A percentile compares a stretch with the other conserved stretches of the same genome.
These are phyloP conservation scores for Russula dissimulans DNA, from an alignment of 768 basidiomycete species.

Conservation along the genomic window DNA sequence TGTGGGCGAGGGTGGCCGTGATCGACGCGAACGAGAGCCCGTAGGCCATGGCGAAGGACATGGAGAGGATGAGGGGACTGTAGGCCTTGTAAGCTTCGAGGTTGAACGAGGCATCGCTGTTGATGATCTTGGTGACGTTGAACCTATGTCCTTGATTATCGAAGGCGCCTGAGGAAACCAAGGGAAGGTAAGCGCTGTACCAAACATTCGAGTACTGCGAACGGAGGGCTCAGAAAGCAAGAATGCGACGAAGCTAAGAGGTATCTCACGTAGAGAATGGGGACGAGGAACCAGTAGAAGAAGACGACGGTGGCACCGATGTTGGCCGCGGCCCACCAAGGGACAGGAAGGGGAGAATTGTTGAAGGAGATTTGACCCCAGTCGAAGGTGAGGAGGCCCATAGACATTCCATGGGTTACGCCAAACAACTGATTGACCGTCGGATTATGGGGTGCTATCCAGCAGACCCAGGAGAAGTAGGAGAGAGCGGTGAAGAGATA, in stretches of 20 bases:
- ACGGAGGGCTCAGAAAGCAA: background rate
- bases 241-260: background rate
- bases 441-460: conserved; percentile 65
- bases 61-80: conserved; percentile 52
- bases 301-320: conserved; percentile 51
- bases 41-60: conserved; percentile 69
- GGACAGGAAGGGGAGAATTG: conserved; percentile 63
- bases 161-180: conserved; percentile 56
- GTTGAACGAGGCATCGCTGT: conserved; percentile 46
- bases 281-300: conserved; percentile 62
- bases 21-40: conserved; percentile 75
- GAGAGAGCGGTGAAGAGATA: conserved; percentile 23
- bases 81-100: conserved; percentile 44
- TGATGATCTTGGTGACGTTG: conserved; percentile 50
- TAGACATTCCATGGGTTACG: conserved; percentile 34
- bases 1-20: conserved; percentile 65
- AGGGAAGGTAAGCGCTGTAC: conserved; percentile 28
- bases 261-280: conserved; percentile 38
- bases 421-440: conserved; percentile 72
- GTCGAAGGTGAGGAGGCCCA: conserved; percentile 74
- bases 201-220: conserved; percentile 26
- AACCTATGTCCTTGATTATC: conserved; percentile 53
- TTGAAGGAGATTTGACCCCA: conserved; percentile 72
- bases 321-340: conserved; percentile 80
- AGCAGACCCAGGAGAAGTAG: conserved; percentile 42